Percentiles rank a stretch among this genome's conserved stretches.
phyloP scores from a whole-genome alignment of 306 rosid genomes.

The Carpinus viminea region DNA sequence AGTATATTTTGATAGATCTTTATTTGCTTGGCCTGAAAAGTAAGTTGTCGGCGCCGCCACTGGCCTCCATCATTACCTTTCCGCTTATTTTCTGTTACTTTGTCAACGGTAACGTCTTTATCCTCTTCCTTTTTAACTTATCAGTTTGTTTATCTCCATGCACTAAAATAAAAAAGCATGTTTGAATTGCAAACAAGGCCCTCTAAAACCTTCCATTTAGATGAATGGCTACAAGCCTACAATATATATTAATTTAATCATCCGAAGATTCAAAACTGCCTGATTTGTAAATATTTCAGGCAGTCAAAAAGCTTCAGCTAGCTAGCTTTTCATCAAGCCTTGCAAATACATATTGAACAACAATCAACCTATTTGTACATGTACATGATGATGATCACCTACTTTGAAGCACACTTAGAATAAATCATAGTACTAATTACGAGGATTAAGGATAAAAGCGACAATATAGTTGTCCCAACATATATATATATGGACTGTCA shows the following conservation, averaged over 20 bases:
- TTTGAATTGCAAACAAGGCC: not conserved
- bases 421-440: conserved; percentile 13
- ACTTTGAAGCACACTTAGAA: conserved; percentile 31
- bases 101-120: conserved; percentile 5
- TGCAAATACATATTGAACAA: conserved; percentile 38
- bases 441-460: not conserved
- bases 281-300: conserved; percentile 29
- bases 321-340: conserved; percentile 35
- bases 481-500: not conserved
- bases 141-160: not conserved
- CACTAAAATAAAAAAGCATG: not conserved
- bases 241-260: no score
- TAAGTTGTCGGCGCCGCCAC: not conserved
- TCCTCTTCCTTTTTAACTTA: not conserved
- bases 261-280: not conserved
- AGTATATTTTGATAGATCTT: no score
- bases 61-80: not conserved
- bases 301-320: conserved; percentile 27
- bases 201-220: not conserved
- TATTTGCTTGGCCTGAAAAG: no score
- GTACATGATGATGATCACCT: conserved; percentile 27
- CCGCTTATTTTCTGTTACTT: not conserved
- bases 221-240: not conserved
- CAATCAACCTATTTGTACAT: conserved; percentile 45
- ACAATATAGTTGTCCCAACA: not conserved